Evolutionary conservation across 305 asterid species (phyloP).

Genomic region (Galium porrigens): DNA sequence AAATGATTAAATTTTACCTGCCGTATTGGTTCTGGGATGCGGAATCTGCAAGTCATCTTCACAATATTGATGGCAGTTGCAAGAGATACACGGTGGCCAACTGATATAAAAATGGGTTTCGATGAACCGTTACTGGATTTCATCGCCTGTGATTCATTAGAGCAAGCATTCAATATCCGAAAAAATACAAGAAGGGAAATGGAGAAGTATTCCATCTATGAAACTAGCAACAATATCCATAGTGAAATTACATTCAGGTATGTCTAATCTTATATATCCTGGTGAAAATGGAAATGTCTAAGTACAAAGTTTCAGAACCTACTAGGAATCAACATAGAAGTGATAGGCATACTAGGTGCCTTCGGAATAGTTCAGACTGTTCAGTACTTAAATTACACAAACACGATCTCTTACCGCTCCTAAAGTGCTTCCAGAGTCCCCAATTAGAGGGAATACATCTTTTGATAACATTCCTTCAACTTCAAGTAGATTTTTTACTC

Average conservation of each 20-base stretch:
- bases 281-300: not conserved
- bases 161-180: not conserved
- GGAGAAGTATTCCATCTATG: not conserved
- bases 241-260: not conserved
- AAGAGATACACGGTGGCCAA: slow-evolving; percentile 74
- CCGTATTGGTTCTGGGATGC: slow-evolving; percentile 79
- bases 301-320: not conserved
- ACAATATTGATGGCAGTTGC: slow-evolving; percentile 45
- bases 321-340: not conserved
- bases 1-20: slow-evolving; percentile 33
- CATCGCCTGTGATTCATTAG: slow-evolving; percentile 48
- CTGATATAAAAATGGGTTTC: slow-evolving; percentile 65
- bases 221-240: not conserved
- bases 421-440: slow-evolving; percentile 56
- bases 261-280: not conserved
- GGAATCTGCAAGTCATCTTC: slow-evolving; percentile 47
- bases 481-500: slow-evolving; percentile 40
- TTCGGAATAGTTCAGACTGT: not conserved
- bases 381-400: not conserved
- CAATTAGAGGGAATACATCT: slow-evolving; percentile 36
- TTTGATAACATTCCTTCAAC: slow-evolving; percentile 27
- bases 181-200: not conserved
- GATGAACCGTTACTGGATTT: slow-evolving; percentile 37
- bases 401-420: slow-evolving; percentile 46
- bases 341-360: not conserved